Conservation (phyloP, 1,139 yeast species). For the Geotrichum fermentans region DNA sequence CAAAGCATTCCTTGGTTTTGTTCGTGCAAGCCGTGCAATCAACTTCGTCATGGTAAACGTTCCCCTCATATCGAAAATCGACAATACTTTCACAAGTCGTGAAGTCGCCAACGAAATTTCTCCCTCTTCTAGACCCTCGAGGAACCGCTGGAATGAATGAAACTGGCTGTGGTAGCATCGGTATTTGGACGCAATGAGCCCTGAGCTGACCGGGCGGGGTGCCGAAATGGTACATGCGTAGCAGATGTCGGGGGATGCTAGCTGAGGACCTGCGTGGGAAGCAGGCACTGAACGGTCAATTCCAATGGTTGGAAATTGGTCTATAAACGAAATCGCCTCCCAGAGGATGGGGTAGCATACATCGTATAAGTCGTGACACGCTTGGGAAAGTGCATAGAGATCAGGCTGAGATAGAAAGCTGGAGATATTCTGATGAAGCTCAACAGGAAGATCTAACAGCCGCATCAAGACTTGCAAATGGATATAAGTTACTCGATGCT, state of each 20-base stretch:
- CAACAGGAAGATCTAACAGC: conserved; percentile 11
- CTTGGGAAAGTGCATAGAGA: conserved; percentile 5
- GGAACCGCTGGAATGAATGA: conserved; percentile 5
- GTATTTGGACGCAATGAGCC: conserved; percentile 9
- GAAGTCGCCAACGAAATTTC: neutral
- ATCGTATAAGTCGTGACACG: conserved; percentile 2
- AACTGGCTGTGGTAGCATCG: conserved; percentile 10
- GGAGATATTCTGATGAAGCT: conserved; percentile 10
- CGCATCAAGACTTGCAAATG: conserved; percentile 5
- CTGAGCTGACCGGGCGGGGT: conserved; percentile 4
- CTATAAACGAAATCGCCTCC: conserved; percentile 12
- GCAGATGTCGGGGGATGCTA: conserved; percentile 11
- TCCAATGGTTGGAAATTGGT: conserved; percentile 12
- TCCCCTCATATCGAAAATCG: conserved; percentile 12
- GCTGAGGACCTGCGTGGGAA: conserved; percentile 1
- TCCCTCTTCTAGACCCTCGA: conserved; percentile 1
- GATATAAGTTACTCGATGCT: too few species aligned
- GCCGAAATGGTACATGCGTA: conserved; percentile 14
- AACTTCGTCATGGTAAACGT: conserved; percentile 11
- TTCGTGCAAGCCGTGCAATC: conserved; percentile 5
- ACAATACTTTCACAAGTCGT: conserved; percentile 3
- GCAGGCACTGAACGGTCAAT: conserved; percentile 3
- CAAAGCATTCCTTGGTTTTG: neutral
- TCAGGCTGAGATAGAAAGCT: conserved; percentile 9
- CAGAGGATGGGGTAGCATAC: conserved; percentile 12